Conservation (phyloP, 495 filamentous ascomycete genomes). For the Baudoinia panamericana region DNA sequence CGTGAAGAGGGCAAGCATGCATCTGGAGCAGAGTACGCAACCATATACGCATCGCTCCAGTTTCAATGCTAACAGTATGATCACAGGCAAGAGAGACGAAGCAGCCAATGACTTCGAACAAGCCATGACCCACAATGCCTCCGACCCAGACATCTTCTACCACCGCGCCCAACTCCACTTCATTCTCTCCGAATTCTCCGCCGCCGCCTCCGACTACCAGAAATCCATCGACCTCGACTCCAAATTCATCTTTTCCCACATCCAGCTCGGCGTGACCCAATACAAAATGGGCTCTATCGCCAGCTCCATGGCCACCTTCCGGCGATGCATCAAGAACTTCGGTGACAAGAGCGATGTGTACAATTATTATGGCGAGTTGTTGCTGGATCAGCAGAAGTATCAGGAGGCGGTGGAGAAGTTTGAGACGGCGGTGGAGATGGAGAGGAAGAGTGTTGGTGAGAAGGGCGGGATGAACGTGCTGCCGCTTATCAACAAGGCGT, state of each 20-base stretch:
- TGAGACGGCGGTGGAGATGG: constrained; percentile 93
- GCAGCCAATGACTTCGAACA: constrained; percentile 79
- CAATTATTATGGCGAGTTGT: constrained; percentile 98
- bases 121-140: constrained; percentile 70
- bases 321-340: constrained; percentile 96
- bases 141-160: constrained; percentile 97
- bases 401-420: constrained; percentile 96
- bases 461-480: constrained; percentile 96
- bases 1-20: constrained; percentile 97
- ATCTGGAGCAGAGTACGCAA: constrained; percentile 68
- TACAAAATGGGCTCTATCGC: constrained; percentile 99
- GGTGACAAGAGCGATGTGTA: constrained; percentile 93
- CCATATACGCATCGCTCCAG: not conserved
- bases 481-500: constrained; percentile 94
- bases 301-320: constrained; percentile 96
- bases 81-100: constrained; percentile 64
- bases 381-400: constrained; percentile 92
- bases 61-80: constrained; percentile 23
- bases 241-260: constrained; percentile 97
- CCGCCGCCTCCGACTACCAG: constrained; percentile 96
- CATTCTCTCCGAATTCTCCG: constrained; percentile 82
- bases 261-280: constrained; percentile 97
- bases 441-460: constrained; percentile 52
- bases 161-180: constrained; percentile 98
- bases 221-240: constrained; percentile 95